Percentiles rank a stretch among this genome's conserved stretches.
These are phyloP conservation scores for Thozetella sp. DNA, from an alignment of 495 filamentous ascomycete genomes.

Conservation along the genomic window DNA sequence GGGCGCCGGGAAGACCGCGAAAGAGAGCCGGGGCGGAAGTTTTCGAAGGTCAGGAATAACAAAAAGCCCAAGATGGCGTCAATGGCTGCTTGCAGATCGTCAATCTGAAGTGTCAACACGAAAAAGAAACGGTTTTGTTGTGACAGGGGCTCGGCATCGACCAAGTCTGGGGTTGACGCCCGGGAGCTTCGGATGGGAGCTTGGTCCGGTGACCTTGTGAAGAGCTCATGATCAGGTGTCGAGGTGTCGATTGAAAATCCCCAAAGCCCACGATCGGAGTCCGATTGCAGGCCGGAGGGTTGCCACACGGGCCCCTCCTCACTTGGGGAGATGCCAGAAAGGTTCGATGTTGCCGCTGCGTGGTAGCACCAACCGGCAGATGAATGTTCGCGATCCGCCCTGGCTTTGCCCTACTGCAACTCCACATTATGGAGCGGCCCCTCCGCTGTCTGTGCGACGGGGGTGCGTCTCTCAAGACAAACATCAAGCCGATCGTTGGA, in stretches of 20 bases:
- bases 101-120: background rate
- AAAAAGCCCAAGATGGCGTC: no score
- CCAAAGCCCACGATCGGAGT: background rate
- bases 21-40: no score
- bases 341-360: no score
- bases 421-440: no score
- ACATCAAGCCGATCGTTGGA: no score
- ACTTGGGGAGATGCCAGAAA: background rate
- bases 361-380: no score
- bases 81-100: background rate
- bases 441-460: no score
- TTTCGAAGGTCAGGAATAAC: no score
- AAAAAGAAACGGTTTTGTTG: background rate
- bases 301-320: background rate
- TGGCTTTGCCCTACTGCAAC: no score
- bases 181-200: background rate
- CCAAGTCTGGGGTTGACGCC: background rate
- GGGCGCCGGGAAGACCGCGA: no score
- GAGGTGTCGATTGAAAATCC: background rate
- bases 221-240: background rate
- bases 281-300: background rate
- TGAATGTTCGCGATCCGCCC: no score
- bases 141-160: background rate
- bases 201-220: background rate
- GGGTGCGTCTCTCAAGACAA: no score